phyloP scores from a whole-genome alignment of 495 filamentous ascomycete genomes.

The Penicillium cataractarum region DNA sequence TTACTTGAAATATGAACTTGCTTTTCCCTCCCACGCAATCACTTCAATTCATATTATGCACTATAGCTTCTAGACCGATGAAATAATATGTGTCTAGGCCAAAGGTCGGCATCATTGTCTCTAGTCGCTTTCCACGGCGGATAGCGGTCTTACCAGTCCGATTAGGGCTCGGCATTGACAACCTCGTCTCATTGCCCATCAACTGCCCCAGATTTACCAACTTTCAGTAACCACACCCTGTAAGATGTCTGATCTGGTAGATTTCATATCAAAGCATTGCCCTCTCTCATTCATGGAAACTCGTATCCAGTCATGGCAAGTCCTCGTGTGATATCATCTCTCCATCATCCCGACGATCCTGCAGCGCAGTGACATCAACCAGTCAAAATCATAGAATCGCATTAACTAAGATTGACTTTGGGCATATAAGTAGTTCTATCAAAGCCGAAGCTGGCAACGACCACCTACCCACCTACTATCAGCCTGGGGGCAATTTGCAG shows the following conservation, averaged over 20 bases:
- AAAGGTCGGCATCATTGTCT: too few relatives aligned
- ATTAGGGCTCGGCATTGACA: neutral
- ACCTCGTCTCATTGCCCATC: neutral
- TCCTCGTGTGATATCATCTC: constrained; percentile 32
- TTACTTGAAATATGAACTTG: constrained; percentile 14
- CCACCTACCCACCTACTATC: too few relatives aligned
- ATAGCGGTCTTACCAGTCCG: neutral
- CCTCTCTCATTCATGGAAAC: constrained; percentile 3
- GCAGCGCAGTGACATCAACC: constrained; percentile 28
- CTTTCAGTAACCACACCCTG: neutral
- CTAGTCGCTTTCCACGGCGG: too few relatives aligned
- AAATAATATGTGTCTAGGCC: too few relatives aligned
- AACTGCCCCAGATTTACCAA: neutral
- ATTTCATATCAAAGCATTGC: neutral
- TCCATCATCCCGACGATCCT: constrained; percentile 26
- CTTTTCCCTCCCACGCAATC: neutral
- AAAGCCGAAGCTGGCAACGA: too few relatives aligned
- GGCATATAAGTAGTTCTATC: neutral
- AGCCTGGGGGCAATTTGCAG: too few relatives aligned
- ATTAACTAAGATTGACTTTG: neutral
- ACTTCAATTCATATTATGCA: neutral
- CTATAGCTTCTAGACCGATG: too few relatives aligned
- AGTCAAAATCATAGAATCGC: constrained; percentile 6
- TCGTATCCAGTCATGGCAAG: constrained; percentile 14
- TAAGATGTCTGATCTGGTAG: neutral